Base-by-base conservation (phyloP, 805 yeast species). In the Jamesozyma hellenica region DNA sequence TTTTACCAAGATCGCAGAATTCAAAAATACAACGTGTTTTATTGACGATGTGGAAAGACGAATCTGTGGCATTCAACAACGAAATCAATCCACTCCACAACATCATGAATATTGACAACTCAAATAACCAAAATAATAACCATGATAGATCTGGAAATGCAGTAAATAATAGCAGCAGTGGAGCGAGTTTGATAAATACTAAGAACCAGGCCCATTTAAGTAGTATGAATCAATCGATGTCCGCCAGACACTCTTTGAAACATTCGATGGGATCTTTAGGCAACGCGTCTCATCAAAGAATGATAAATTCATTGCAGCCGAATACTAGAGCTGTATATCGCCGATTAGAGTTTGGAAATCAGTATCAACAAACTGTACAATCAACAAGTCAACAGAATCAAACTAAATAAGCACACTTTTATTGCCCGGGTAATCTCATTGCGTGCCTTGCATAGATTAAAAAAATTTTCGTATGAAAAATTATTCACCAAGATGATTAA, bases 261-360 rank as follows among this genome's bases (percentile, higher is more conserved):
- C 41, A 48, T 19, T 35, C 41, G 2, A 41, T 45, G 39, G 46
- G 51, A 2, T 35, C 52, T 4, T 40, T 43, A 10, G 42, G 44
- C 2, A 48, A 45, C 4, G 32, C 43, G n/a, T 56, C 47, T 28
- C 57, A 53, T 34, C 61, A 55, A 34, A 39, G 61, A 28, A 43
- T 47, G 23, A 41, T 53, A 30, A 52, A 56, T 30, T 51, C 62
- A 5, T 36, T 58, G 19, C 64, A 59, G 26, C 70, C 70, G 7
- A 58, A 66, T 0, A 66, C 71, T 10, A 56, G 71, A 42, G 69
- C 70, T 0, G 71, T 65, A 2, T 63, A 64, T 43, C 52, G 67
- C 42, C 45, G 63, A 15, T 47, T 55, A 46, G 61, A 58, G 31
- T 51, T 51, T 12, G 47, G 37, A 14, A 38, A 38, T 28, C 32